A percentile compares a stretch with the other conserved stretches of the same genome.
phyloP scores from a whole-genome alignment of 2,329 filamentous ascomycete genomes.

The Paraphoma chrysanthemicola region DNA sequence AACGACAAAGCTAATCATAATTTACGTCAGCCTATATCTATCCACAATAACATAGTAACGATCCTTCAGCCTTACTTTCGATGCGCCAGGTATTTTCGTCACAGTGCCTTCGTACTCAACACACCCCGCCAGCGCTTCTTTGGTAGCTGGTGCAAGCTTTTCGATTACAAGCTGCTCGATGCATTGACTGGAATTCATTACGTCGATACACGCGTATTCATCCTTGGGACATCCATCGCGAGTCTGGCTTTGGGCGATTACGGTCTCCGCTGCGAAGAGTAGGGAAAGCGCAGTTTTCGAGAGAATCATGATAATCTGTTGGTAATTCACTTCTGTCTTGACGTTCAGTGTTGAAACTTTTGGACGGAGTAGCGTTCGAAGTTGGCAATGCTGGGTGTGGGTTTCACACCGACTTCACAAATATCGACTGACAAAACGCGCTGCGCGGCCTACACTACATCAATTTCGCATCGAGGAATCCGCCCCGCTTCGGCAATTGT shows the following conservation, averaged over 20 bases:
- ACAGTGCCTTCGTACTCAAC: conserved; percentile 26
- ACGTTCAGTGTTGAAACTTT: not conserved
- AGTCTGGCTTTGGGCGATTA: conserved; percentile 2
- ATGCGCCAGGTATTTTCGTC: conserved; percentile 21
- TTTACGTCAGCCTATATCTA: not conserved
- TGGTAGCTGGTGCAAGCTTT: conserved; percentile 12
- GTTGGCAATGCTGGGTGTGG: not conserved
- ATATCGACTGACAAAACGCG: not conserved
- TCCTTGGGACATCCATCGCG: conserved; percentile 27
- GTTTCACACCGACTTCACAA: not conserved
- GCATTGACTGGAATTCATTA: conserved; percentile 32
- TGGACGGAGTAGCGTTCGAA: not conserved
- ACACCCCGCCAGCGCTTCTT: conserved; percentile 26
- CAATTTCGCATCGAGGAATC: not conserved
- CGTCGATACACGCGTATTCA: conserved; percentile 31
- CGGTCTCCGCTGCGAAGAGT: conserved; percentile 3
- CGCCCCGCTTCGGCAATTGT: conserved; percentile 19
- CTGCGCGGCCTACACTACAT: not conserved
- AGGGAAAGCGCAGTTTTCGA: conserved; percentile 4
- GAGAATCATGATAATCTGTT: conserved; percentile 13
- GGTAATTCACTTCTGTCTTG: not conserved
- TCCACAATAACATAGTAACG: not conserved
- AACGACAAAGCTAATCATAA: conserved; percentile 25
- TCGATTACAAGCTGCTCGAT: conserved; percentile 26
- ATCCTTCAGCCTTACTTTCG: conserved; percentile 20